Conservation (phyloP, 352 stramenopile species). For the Phytophthora sansomeana region DNA sequence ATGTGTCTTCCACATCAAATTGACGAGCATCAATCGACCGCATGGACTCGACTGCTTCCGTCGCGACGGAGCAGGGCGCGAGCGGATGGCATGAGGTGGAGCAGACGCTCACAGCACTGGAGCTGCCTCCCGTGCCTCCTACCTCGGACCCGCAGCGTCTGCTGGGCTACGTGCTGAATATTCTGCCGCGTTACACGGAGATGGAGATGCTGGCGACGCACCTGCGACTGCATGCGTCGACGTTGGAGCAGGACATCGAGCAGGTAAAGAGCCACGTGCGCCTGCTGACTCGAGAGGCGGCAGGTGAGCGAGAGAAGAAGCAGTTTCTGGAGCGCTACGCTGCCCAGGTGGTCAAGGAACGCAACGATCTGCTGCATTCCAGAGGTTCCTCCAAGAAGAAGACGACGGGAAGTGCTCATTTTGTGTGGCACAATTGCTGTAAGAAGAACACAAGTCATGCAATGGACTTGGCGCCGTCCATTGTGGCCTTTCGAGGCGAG, state of each 20-base stretch:
- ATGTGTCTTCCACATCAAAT: neutral
- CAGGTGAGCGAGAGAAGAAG: conserved; percentile 74
- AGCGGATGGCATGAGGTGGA: conserved; percentile 69
- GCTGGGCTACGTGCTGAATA: conserved; percentile 76
- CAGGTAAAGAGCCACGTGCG: conserved; percentile 69
- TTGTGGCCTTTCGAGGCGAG: conserved; percentile 76
- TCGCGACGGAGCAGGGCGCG: conserved; percentile 14
- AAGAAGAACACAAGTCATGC: conserved; percentile 78
- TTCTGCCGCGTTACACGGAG: conserved; percentile 80
- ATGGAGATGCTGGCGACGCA: conserved; percentile 88
- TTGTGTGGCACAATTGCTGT: conserved; percentile 85
- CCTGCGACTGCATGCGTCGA: conserved; percentile 72
- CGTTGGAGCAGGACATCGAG: conserved; percentile 81
- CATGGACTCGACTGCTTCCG: conserved; percentile 1
- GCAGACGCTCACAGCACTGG: conserved; percentile 53
- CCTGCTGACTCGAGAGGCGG: conserved; percentile 60
- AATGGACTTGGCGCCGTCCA: conserved; percentile 76
- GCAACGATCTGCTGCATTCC: conserved; percentile 80
- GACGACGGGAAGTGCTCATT: conserved; percentile 41
- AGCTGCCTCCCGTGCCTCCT: conserved; percentile 70
- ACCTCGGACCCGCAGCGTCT: conserved; percentile 80
- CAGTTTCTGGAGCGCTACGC: conserved; percentile 85
- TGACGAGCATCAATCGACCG: neutral
- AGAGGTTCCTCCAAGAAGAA: conserved; percentile 58
- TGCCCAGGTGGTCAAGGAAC: conserved; percentile 85